These are phyloP conservation scores for Metschnikowia amazonensis DNA, from an alignment of 805 yeast genomes.

Conservation along the genomic window DNA sequence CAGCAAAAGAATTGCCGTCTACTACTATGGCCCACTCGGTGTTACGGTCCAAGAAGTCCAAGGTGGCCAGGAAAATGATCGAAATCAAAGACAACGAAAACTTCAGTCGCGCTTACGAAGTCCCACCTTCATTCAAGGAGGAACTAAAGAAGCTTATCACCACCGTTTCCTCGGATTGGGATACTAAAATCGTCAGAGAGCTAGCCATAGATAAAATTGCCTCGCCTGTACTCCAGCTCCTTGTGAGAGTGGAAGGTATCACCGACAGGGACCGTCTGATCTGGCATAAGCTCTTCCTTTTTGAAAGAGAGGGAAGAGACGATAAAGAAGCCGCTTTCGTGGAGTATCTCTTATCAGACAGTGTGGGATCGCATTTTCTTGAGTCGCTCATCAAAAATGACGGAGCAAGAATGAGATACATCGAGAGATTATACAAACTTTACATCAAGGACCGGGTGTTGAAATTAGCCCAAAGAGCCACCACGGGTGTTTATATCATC, in stretches of 20 bases:
- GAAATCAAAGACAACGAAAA: conserved; percentile 78
- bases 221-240: conserved; percentile 81
- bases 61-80: conserved; percentile 89
- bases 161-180: conserved; percentile 32
- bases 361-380: conserved; percentile 92
- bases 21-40: conserved; percentile 64
- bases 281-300: conserved; percentile 61
- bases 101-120: conserved; percentile 61
- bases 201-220: conserved; percentile 74
- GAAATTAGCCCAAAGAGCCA: conserved; percentile 73
- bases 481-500: conserved; percentile 79
- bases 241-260: conserved; percentile 76
- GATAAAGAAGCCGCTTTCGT: conserved; percentile 72
- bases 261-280: conserved; percentile 68
- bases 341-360: conserved; percentile 76
- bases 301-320: conserved; percentile 48
- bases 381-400: conserved; percentile 65
- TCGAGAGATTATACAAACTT: conserved; percentile 62
- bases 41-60: conserved; percentile 77
- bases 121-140: conserved; percentile 63
- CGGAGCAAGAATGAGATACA: conserved; percentile 57
- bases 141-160: conserved; percentile 52
- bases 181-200: conserved; percentile 53
- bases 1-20: conserved; percentile 78
- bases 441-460: conserved; percentile 74